phyloP scores from a whole-genome alignment of 2,329 filamentous ascomycete species.

The Fusarium protoensiforme region DNA sequence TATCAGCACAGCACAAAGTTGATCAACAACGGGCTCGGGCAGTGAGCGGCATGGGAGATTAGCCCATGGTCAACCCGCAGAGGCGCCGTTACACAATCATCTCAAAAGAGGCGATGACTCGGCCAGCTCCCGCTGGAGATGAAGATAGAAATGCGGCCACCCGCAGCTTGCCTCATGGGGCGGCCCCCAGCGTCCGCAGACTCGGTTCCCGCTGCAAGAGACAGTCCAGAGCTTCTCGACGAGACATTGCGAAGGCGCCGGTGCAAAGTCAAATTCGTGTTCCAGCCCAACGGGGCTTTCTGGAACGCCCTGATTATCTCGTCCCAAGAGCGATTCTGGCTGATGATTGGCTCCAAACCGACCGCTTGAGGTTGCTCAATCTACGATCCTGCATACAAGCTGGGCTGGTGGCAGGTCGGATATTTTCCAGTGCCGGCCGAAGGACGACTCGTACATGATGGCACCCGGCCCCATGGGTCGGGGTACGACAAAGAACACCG shows the following conservation, averaged over 20 bases:
- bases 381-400: slow-evolving; percentile 28
- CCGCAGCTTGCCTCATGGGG: slow-evolving; percentile 9
- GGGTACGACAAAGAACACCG: slow-evolving; percentile 17
- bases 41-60: slow-evolving; percentile 14
- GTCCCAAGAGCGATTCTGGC: not conserved
- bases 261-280: slow-evolving; percentile 23
- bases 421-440: slow-evolving; percentile 27
- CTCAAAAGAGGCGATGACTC: slow-evolving; percentile 6
- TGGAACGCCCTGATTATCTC: not conserved
- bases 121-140: slow-evolving; percentile 3
- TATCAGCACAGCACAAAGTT: not conserved
- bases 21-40: not conserved
- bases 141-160: slow-evolving; percentile 11
- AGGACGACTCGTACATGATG: slow-evolving; percentile 19
- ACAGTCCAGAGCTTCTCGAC: not conserved
- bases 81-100: slow-evolving; percentile 21
- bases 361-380: slow-evolving; percentile 18
- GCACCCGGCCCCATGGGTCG: slow-evolving; percentile 26
- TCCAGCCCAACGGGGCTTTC: slow-evolving; percentile 5
- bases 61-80: slow-evolving; percentile 3
- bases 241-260: slow-evolving; percentile 1
- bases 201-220: slow-evolving; percentile 2
- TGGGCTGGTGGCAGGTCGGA: slow-evolving; percentile 26
- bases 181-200: not conserved
- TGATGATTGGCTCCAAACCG: not conserved